Base-by-base conservation (phyloP, 805 yeast genomes). In the Myxozyma mucilagina region DNA sequence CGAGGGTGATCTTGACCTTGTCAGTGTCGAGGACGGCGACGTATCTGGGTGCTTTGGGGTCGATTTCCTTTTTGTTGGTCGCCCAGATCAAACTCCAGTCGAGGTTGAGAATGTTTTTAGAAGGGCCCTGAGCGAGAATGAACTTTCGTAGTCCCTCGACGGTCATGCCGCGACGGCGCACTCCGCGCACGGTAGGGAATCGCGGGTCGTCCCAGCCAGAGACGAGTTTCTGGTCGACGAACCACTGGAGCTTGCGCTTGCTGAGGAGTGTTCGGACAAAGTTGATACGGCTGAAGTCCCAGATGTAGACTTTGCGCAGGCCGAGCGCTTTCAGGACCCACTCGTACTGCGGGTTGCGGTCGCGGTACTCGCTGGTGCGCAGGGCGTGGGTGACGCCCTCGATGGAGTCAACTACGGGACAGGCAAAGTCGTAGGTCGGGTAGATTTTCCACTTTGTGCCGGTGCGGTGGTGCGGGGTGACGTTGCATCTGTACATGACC, bases 11-110 rank as follows among this genome's bases (percentile, higher is more conserved):
- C 54, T 82, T 81, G 59, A 91, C 96, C 51, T 53, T 89, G 68
- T 89, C 79, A 63, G 79, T 73, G 49, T 76, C 73, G 45, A 80
- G 83, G 52, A 92, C 82, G 59, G 97, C 96, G 61, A 96, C 87
- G 73, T 87, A 91, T 79, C 99, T 89, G 72, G 99, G 97, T 47
- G 97, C 96, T 72, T 91, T 78, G 60, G 99, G 98, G 74, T 94
- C 99, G 74, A 94, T 93, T 69, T 93, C 83, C 81, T 94, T 94
- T 80, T 94, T 94, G 85, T 94, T 94, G 74, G 89, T 84, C 59
- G 98, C 94, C 99, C 99, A 94, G 72, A 94, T 92, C 67, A 90
- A 83, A 67, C 88, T 88, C 99, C 99, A 94, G 76, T 94, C 99
- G 74, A 94, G 81, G 81, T 96, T 94, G 74, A 94, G 87, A 72